phyloP scores from a whole-genome alignment of 805 yeast genomes.

The Danielia oregonensis region DNA sequence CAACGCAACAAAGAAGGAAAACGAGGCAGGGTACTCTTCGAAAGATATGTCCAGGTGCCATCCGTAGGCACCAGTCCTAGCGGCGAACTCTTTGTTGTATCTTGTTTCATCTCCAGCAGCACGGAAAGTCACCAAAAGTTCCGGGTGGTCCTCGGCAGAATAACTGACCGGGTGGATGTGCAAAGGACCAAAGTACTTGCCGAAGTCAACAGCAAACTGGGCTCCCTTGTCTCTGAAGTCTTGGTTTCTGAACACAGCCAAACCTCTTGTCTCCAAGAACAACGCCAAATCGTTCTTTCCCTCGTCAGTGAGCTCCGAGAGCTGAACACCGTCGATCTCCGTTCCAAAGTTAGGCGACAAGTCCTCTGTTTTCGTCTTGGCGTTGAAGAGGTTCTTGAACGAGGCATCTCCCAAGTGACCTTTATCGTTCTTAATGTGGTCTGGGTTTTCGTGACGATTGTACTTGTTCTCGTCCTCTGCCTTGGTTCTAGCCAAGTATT shows the following conservation, averaged over 20 bases:
- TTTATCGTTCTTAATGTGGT: conserved; percentile 19
- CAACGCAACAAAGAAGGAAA: conserved; percentile 21
- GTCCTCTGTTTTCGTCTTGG: conserved; percentile 11
- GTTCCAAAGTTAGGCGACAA: conserved; percentile 24
- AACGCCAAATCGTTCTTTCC: conserved; percentile 25
- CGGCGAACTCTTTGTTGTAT: conserved; percentile 13
- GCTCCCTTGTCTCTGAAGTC: conserved; percentile 23
- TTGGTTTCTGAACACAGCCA: conserved; percentile 22
- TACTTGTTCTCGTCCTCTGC: conserved; percentile 17
- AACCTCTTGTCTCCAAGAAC: conserved; percentile 21
- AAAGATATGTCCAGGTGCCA: conserved; percentile 25
- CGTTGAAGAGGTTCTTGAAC: conserved; percentile 16
- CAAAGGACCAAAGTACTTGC: conserved; percentile 23
- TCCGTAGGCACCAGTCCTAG: conserved; percentile 7
- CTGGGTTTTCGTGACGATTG: conserved; percentile 14
- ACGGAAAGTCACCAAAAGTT: conserved; percentile 20
- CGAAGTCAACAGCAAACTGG: conserved; percentile 17
- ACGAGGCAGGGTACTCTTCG: conserved; percentile 22
- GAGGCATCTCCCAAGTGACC: conserved; percentile 21
- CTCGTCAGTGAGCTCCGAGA: conserved; percentile 19
- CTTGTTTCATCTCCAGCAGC: conserved; percentile 17
- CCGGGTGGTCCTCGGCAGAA: conserved; percentile 19
- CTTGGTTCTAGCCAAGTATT: conserved; percentile 14
- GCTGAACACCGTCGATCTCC: conserved; percentile 21
- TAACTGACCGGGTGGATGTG: conserved; percentile 22